Evolutionary conservation across 108 stramenopile genomes (phyloP), one percentile per base, ranked within the genome.

Genomic region (Mediolabrus comicus): DNA sequence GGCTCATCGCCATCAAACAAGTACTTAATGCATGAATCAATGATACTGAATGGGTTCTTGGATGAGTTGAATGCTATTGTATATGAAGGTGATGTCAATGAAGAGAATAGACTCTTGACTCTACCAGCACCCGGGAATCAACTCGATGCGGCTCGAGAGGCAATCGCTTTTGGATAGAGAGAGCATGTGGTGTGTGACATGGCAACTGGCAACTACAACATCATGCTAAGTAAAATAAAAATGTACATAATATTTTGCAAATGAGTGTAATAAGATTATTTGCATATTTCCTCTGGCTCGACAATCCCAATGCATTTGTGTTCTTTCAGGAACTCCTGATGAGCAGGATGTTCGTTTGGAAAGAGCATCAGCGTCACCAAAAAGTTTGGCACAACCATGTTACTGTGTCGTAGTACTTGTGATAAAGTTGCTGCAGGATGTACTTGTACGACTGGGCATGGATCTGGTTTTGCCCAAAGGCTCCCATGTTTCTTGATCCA

Each of bases 351-450:
- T 31, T 85, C 74, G 49, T 86, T 79, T 31, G 95, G 95, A 72
- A 95, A 91, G 30, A 95, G 36, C 9, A 86, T 64, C 9, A 95
- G 77, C 3, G 90, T 95, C 16, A 89, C 84, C 28, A 95, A 59
- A 66, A 95, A 95, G 70, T 91, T 92, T 4, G 95, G 86, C 13
- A 90, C 95, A 26, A 95, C 87, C 80, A 90, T 82, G 24, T 85
- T 70, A 19, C 49, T 30, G 78, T 95, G 79, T 29, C 46, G 36
- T 64, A 95, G 59, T 9, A 91, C 75, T 53, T 86, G 82, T 26
- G 67, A 62, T 41, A 95, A 69, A 10, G 75, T 86, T 52, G 77
- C 72, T 55, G 87, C 95, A 35, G 95, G 95, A 69, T 95, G 95
- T 7, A 95, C 85, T 35, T 89, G 83, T 12, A 92, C 81, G 9